Conservation (phyloP, 2,329 filamentous ascomycete genomes). For the Setomelanomma holmii region DNA sequence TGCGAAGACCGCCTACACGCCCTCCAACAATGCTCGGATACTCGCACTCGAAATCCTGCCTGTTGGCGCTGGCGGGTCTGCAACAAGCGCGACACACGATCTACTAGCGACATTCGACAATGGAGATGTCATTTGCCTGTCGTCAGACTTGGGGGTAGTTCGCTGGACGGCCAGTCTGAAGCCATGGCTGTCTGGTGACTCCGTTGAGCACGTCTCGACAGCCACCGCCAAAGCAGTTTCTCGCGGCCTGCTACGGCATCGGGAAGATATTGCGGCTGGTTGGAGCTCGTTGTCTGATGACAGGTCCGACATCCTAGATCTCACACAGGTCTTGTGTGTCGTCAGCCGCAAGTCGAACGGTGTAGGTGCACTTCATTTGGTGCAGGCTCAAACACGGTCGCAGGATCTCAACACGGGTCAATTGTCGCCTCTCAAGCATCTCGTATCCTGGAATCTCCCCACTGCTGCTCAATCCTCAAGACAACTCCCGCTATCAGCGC, state of each 20-base stretch:
- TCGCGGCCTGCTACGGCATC: slow-evolving; percentile 53
- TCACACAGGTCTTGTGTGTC: slow-evolving; percentile 45
- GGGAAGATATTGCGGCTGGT: slow-evolving; percentile 53
- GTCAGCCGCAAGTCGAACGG: slow-evolving; percentile 30
- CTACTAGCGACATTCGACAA: slow-evolving; percentile 66
- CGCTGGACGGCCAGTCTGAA: slow-evolving; percentile 42
- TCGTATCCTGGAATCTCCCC: slow-evolving; percentile 41
- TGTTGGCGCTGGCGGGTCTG: slow-evolving; percentile 21
- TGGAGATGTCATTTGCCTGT: slow-evolving; percentile 67
- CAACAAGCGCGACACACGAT: slow-evolving; percentile 44
- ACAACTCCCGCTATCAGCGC: slow-evolving; percentile 11
- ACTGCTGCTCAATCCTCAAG: slow-evolving; percentile 14
- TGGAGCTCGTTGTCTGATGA: slow-evolving; percentile 40
- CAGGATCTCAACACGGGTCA: slow-evolving; percentile 37
- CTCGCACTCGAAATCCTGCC: slow-evolving; percentile 44
- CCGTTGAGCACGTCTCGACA: slow-evolving; percentile 44
- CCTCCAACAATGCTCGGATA: slow-evolving; percentile 32
- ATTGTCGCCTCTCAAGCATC: slow-evolving; percentile 40
- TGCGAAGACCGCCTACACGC: slow-evolving; percentile 39
- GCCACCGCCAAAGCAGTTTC: slow-evolving; percentile 50
- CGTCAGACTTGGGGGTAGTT: slow-evolving; percentile 57
- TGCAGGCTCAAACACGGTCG: slow-evolving; percentile 41
- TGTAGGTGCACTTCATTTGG: slow-evolving; percentile 30
- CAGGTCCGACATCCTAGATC: slow-evolving; percentile 41
- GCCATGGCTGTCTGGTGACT: slow-evolving; percentile 22